A percentile compares a stretch with the other conserved stretches of the same genome.
phyloP scores from a whole-genome alignment of 2,329 filamentous ascomycete species.

The Leptographium radiaticola region DNA sequence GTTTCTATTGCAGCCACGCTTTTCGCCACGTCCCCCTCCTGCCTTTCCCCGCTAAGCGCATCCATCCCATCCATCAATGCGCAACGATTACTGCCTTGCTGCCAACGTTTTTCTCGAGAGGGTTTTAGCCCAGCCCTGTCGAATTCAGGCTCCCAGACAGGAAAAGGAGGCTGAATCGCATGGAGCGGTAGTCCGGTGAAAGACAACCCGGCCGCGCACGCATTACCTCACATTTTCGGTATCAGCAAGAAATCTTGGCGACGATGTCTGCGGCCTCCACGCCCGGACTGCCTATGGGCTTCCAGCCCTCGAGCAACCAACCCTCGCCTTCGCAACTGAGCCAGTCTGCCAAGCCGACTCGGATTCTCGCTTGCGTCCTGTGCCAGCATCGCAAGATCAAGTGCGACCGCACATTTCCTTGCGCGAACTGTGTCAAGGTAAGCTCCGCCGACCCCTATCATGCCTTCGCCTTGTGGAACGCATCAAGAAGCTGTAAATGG shows the following conservation, averaged over 20 bases:
- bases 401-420: slow-evolving; percentile 46
- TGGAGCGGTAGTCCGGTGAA: not conserved
- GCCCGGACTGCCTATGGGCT: not conserved
- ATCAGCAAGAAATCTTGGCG: not conserved
- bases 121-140: not conserved
- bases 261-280: slow-evolving; percentile 5
- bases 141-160: not conserved
- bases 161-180: not conserved
- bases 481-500: too few relatives aligned
- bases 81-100: not conserved
- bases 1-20: not conserved
- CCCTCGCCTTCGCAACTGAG: not conserved
- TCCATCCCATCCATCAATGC: not conserved
- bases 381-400: slow-evolving; percentile 52
- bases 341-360: slow-evolving; percentile 21
- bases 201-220: not conserved
- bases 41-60: not conserved
- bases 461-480: too few relatives aligned
- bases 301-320: not conserved
- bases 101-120: not conserved
- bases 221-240: not conserved
- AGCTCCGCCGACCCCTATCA: slow-evolving; percentile 1
- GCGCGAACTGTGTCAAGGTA: slow-evolving; percentile 48
- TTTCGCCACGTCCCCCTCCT: not conserved
- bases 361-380: slow-evolving; percentile 40